Conservation (phyloP, 257 asterid genomes). For the Solanum piurae region DNA sequence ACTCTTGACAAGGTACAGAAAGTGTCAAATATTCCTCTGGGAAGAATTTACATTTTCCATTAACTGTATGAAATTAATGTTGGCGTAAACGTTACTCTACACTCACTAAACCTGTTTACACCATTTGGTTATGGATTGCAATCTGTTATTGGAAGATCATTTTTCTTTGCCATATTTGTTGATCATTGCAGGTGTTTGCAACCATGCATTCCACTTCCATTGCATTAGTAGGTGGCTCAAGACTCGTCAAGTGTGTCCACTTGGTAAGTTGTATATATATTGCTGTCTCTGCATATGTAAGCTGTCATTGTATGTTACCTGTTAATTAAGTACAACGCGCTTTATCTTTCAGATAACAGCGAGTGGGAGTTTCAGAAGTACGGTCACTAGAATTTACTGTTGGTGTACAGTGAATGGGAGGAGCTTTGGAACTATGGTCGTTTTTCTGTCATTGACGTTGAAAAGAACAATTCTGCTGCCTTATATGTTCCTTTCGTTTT, state of each 20-base stretch:
- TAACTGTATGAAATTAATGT: not conserved
- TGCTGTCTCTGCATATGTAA: not conserved
- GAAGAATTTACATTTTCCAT: not conserved
- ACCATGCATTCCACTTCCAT: conserved; percentile 97
- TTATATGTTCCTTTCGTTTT: not conserved
- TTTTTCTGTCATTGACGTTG: not conserved
- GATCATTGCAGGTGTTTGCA: conserved; percentile 65
- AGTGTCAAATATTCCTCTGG: not conserved
- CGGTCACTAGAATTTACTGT: conserved; percentile 50
- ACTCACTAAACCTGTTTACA: not conserved
- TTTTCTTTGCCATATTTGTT: not conserved
- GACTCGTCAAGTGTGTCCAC: conserved; percentile 96
- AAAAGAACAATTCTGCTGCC: not conserved
- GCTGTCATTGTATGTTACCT: not conserved
- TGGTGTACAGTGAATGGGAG: not conserved
- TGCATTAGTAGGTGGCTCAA: conserved; percentile 99
- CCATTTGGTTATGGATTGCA: not conserved
- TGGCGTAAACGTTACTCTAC: not conserved
- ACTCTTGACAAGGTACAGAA: not conserved
- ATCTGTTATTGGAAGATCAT: not conserved
- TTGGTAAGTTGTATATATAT: conserved; percentile 35
- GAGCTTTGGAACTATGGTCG: not conserved
- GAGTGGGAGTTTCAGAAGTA: conserved; percentile 99
- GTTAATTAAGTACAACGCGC: not conserved
- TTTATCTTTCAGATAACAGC: conserved; percentile 60